Percentiles rank a stretch among this genome's conserved stretches.
These are phyloP conservation scores for Leccinum longicurvipes DNA, from an alignment of 768 basidiomycete genomes.

Conservation along the genomic window DNA sequence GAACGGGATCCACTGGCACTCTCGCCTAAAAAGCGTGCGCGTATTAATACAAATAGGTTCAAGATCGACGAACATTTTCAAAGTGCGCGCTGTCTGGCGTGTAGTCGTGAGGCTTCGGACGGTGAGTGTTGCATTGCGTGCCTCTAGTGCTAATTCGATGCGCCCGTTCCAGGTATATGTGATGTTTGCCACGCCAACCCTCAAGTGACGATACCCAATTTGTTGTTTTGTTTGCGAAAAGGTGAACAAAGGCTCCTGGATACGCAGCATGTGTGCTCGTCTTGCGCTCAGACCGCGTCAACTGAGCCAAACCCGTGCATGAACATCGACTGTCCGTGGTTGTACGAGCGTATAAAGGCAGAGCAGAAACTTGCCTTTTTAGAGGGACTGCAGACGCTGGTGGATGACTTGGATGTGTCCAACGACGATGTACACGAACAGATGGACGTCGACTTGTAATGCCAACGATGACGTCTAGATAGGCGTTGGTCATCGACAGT, in stretches of 20 bases:
- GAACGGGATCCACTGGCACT: slow-evolving; percentile 33
- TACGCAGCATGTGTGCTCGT: slow-evolving; percentile 67
- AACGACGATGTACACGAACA: background rate
- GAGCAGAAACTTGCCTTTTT: slow-evolving; percentile 40
- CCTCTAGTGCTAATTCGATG: background rate
- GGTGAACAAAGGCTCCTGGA: slow-evolving; percentile 53
- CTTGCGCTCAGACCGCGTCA: slow-evolving; percentile 58
- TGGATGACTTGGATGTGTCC: slow-evolving; percentile 26
- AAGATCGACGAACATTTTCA: slow-evolving; percentile 77
- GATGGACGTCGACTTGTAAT: slow-evolving; percentile 2
- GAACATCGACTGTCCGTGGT: slow-evolving; percentile 83
- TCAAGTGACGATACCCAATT: slow-evolving; percentile 51
- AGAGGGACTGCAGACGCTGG: slow-evolving; percentile 27
- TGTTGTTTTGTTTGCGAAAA: slow-evolving; percentile 51
- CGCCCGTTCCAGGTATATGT: slow-evolving; percentile 54
- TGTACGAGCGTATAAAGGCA: slow-evolving; percentile 66
- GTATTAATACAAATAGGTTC: slow-evolving; percentile 33
- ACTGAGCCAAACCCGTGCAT: slow-evolving; percentile 69
- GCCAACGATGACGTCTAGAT: background rate
- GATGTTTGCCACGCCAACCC: slow-evolving; percentile 51
- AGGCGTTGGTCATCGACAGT: background rate
- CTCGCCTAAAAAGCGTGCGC: slow-evolving; percentile 36
- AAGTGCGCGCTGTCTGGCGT: slow-evolving; percentile 67
- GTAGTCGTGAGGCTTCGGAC: slow-evolving; percentile 51
- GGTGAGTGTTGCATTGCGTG: slow-evolving; percentile 33